These are phyloP conservation scores for Suhomyces coccinellae DNA, from an alignment of 1,139 yeast genomes.

Conservation along the genomic window DNA sequence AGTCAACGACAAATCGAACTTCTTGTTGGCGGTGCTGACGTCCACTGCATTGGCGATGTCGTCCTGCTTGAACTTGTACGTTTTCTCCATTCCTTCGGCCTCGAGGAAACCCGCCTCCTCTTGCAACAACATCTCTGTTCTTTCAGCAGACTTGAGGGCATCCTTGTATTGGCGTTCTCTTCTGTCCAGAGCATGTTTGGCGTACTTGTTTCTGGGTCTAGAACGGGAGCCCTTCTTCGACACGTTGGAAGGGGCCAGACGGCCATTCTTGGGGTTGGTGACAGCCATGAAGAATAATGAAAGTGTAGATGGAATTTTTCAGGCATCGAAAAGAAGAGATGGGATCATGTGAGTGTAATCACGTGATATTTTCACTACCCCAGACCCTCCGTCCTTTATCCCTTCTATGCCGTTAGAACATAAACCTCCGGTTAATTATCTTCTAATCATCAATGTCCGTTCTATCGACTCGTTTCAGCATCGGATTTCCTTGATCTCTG, in stretches of 20 bases:
- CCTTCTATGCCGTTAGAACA: too few species aligned
- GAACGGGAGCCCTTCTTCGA: constrained; percentile 14
- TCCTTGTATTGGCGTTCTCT: constrained; percentile 73
- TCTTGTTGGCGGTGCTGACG: constrained; percentile 68
- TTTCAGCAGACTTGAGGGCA: constrained; percentile 79
- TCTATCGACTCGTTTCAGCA: too few species aligned
- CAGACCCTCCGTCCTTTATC: too few species aligned
- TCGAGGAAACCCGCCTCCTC: constrained; percentile 86
- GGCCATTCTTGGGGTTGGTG: background rate
- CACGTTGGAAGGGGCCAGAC: constrained; percentile 21
- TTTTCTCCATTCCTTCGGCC: constrained; percentile 91
- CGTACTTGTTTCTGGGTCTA: constrained; percentile 55
- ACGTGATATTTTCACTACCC: background rate
- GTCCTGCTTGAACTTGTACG: constrained; percentile 79
- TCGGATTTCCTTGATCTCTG: too few species aligned
- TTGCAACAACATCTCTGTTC: constrained; percentile 80
- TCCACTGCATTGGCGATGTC: constrained; percentile 84
- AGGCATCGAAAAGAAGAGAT: constrained; percentile 4
- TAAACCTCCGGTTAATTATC: too few species aligned
- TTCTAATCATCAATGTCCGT: too few species aligned
- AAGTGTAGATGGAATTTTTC: constrained; percentile 7
- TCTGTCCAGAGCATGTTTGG: constrained; percentile 63
- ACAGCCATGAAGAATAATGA: constrained; percentile 1
- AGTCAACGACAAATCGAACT: constrained; percentile 68
- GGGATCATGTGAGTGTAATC: constrained; percentile 2